Conservation (phyloP, 441 rosid species). For the Arabidopsis lyrata region DNA sequence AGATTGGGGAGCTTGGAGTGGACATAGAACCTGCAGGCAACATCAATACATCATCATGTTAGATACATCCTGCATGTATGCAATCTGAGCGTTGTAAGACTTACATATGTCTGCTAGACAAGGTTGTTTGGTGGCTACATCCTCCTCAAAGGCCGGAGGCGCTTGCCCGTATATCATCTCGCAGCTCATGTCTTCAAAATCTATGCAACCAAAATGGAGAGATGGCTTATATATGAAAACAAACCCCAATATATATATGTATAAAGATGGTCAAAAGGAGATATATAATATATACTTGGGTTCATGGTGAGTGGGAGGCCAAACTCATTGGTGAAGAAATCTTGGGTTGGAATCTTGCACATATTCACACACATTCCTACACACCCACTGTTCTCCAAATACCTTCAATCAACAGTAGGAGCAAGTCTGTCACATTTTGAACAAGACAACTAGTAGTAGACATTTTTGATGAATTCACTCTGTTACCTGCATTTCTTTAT, state of each 20-base stretch:
- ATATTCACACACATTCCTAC: slow-evolving; percentile 96
- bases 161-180: slow-evolving; percentile 96
- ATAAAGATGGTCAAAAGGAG: slow-evolving; percentile 11
- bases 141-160: slow-evolving; percentile 82
- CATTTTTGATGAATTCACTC: background rate
- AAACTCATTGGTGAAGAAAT: slow-evolving; percentile 97
- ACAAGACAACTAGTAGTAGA: background rate
- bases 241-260: background rate
- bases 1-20: slow-evolving; percentile 43
- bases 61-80: slow-evolving; percentile 5
- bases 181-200: slow-evolving; percentile 97
- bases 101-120: slow-evolving; percentile 45
- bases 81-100: slow-evolving; percentile 22
- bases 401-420: slow-evolving; percentile 52
- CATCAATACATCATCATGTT: slow-evolving; percentile 18
- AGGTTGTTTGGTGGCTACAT: slow-evolving; percentile 57
- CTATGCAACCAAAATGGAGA: slow-evolving; percentile 41
- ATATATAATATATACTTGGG: slow-evolving; percentile 62
- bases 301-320: slow-evolving; percentile 95
- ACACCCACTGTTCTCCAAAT: slow-evolving; percentile 96
- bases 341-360: slow-evolving; percentile 97
- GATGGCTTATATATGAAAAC: background rate
- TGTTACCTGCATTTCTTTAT: slow-evolving; percentile 88
- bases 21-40: slow-evolving; percentile 46
- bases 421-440: slow-evolving; percentile 5